Percentiles rank a stretch among this genome's conserved stretches.
These are phyloP conservation scores for Simmondsia chinensis DNA, from an alignment of 148 eudicot species.

Conservation along the genomic window DNA sequence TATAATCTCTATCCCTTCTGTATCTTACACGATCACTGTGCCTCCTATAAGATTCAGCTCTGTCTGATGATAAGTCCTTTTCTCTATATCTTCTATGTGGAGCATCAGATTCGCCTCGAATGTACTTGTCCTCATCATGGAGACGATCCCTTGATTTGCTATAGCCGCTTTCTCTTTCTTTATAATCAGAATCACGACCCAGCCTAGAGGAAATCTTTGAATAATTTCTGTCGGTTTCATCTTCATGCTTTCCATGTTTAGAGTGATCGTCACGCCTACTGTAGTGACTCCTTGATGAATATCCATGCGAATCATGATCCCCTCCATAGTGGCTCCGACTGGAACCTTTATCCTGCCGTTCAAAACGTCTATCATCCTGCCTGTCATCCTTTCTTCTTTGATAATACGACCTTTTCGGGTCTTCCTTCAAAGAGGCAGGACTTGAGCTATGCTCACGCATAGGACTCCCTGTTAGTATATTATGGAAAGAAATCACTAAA, in stretches of 20 bases:
- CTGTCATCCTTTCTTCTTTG: slow-evolving; percentile 36
- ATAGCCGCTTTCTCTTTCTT: slow-evolving; percentile 38
- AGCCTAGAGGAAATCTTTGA: slow-evolving; percentile 39
- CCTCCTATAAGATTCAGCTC: slow-evolving; percentile 31
- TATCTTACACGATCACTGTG: slow-evolving; percentile 36
- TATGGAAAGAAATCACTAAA: neutral
- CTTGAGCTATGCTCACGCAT: slow-evolving; percentile 29
- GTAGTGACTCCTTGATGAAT: slow-evolving; percentile 37
- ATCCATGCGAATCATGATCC: slow-evolving; percentile 36
- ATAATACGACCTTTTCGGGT: slow-evolving; percentile 21
- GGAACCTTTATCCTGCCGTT: no score
- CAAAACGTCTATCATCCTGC: slow-evolving; percentile 36
- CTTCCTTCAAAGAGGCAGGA: slow-evolving; percentile 26
- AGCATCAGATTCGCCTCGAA: slow-evolving; percentile 45
- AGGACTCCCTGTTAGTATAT: slow-evolving; percentile 36
- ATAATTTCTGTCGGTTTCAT: slow-evolving; percentile 46
- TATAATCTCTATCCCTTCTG: slow-evolving; percentile 32
- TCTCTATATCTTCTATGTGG: slow-evolving; percentile 26
- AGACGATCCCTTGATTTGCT: slow-evolving; percentile 46
- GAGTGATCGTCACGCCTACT: slow-evolving; percentile 40
- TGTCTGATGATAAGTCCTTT: slow-evolving; percentile 21
- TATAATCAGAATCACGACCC: slow-evolving; percentile 35
- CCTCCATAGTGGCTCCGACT: slow-evolving; percentile 32
- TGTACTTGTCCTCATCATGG: slow-evolving; percentile 40
- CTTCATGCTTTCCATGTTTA: slow-evolving; percentile 39